phyloP scores from a whole-genome alignment of 768 basidiomycete species.

The Galerina sulciceps region DNA sequence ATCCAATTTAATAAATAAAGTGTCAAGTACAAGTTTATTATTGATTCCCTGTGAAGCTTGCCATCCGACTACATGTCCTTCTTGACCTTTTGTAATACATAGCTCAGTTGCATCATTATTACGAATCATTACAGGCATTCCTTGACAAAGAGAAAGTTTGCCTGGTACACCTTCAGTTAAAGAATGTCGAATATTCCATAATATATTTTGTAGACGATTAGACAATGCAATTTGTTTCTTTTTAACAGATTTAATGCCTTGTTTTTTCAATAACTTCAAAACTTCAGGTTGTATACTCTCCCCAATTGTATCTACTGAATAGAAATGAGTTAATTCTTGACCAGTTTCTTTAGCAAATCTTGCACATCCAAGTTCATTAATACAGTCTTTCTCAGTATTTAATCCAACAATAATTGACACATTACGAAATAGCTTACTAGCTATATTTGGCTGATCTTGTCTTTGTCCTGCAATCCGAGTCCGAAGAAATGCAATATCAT shows the following conservation, averaged over 20 bases:
- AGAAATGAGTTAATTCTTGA: constrained; percentile 28
- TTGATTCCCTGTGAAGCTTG: too few relatives aligned
- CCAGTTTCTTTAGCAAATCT: constrained; percentile 36
- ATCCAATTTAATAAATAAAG: too few relatives aligned
- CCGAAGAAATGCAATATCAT: constrained; percentile 33
- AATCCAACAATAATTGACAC: constrained; percentile 37
- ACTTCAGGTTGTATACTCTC: neutral
- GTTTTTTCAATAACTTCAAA: constrained; percentile 24
- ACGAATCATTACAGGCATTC: too few relatives aligned
- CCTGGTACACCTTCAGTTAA: too few relatives aligned
- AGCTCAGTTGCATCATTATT: too few relatives aligned
- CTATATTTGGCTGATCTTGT: constrained; percentile 10
- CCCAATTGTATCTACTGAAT: constrained; percentile 21
- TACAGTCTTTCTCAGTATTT: constrained; percentile 27
- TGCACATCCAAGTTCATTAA: constrained; percentile 33
- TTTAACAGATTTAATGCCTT: constrained; percentile 32
- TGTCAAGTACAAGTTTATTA: too few relatives aligned
- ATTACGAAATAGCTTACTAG: constrained; percentile 25
- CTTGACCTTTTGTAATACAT: too few relatives aligned
- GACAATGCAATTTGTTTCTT: constrained; percentile 35
- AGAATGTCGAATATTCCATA: too few relatives aligned
- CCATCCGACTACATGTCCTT: too few relatives aligned
- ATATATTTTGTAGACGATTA: too few relatives aligned
- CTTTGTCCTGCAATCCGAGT: constrained; percentile 19
- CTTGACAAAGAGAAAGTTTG: too few relatives aligned